Evolutionary conservation across 202 grass and related monocot genomes (phyloP).

Genomic region (Carex arenaria): DNA sequence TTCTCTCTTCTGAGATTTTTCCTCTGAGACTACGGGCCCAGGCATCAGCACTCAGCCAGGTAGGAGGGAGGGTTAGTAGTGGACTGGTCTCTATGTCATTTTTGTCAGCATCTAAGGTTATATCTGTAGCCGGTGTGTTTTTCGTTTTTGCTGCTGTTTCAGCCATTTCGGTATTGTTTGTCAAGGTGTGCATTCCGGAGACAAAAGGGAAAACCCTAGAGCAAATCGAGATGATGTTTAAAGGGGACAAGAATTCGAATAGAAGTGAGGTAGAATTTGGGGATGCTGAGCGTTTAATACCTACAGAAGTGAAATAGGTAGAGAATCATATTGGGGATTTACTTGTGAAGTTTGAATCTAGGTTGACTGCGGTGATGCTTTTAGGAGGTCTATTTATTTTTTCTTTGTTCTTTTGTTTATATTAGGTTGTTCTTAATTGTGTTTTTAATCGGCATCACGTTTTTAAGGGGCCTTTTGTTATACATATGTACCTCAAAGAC

Average conservation of each 20-base stretch:
- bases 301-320: slow-evolving; percentile 25
- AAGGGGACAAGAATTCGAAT: slow-evolving; percentile 38
- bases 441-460: not conserved
- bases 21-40: slow-evolving; percentile 78
- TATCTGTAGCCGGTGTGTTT: slow-evolving; percentile 67
- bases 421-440: not conserved
- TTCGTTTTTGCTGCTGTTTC: slow-evolving; percentile 56
- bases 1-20: slow-evolving; percentile 76
- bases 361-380: not conserved
- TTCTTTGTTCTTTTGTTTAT: not conserved
- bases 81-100: slow-evolving; percentile 85
- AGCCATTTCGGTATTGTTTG: slow-evolving; percentile 49
- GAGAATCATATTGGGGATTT: not conserved
- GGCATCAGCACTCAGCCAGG: slow-evolving; percentile 79
- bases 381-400: not conserved
- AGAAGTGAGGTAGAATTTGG: slow-evolving; percentile 54
- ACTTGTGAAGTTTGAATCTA: not conserved
- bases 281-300: slow-evolving; percentile 59
- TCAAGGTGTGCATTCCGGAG: slow-evolving; percentile 72
- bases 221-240: slow-evolving; percentile 85
- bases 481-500: not conserved
- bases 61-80: slow-evolving; percentile 73
- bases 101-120: slow-evolving; percentile 58
- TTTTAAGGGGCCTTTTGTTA: not conserved
- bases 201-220: slow-evolving; percentile 88